Evolutionary conservation across 225 moss, liverwort and hornwort species (phyloP).

Genomic region (Polytrichum commune): DNA sequence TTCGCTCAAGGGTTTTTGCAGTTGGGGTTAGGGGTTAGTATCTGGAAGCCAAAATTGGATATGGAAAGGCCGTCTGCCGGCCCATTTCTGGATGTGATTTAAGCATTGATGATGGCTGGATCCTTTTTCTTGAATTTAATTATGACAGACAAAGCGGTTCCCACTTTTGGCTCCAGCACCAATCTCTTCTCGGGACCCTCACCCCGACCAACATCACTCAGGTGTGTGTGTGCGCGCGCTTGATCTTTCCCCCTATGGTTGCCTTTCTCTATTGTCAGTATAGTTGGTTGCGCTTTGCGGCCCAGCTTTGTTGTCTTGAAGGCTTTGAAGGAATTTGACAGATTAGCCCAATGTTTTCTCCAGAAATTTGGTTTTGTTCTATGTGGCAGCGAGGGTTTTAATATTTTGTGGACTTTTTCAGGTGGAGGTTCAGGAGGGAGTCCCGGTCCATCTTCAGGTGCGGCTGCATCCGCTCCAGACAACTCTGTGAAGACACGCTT

Average conservation of each 20-base stretch:
- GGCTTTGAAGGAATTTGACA: no score
- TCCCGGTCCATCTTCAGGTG: conserved; percentile 15
- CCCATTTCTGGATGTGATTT: no score
- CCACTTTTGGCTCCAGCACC: neutral
- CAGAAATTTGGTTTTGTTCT: neutral
- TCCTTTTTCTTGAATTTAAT: neutral
- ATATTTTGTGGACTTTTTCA: neutral
- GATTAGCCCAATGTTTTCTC: no score
- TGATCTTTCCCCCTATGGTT: no score
- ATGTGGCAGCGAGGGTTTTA: neutral
- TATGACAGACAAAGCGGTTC: neutral
- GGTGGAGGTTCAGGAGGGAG: conserved; percentile 4
- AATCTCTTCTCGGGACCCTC: neutral
- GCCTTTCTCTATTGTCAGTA: no score
- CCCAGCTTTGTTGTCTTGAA: no score
- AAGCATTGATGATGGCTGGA: neutral
- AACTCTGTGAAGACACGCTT: conserved; percentile 39
- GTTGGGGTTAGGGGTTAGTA: no score
- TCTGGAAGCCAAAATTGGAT: no score
- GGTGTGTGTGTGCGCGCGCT: neutral
- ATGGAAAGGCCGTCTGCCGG: no score
- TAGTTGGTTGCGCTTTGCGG: no score
- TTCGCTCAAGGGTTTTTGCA: neutral
- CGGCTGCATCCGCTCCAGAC: conserved; percentile 16
- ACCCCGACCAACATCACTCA: neutral